phyloP scores from a whole-genome alignment of 495 filamentous ascomycete species.

The Neurospora sp. region DNA sequence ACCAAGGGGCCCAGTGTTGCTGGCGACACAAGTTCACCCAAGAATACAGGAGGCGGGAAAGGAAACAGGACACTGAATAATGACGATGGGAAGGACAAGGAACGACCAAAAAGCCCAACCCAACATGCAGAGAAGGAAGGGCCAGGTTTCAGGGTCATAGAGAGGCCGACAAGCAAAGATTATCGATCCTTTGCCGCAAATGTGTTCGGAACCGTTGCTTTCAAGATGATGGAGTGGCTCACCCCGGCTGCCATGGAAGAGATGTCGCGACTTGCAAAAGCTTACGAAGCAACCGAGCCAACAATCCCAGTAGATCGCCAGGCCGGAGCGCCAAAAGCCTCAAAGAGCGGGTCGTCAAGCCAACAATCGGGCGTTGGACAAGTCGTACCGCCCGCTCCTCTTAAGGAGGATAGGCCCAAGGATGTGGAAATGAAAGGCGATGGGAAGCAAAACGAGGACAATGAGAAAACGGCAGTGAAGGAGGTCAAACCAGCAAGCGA shows the following conservation, averaged over 20 bases:
- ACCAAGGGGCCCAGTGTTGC: constrained; percentile 1
- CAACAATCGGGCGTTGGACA: not conserved
- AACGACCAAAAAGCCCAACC: not conserved
- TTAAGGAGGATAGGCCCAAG: not conserved
- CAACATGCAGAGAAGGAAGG: constrained; percentile 6
- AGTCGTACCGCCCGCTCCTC: not conserved
- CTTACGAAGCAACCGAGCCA: constrained; percentile 2
- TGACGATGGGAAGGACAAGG: not conserved
- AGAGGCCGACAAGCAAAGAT: constrained; percentile 53
- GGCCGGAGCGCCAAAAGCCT: not conserved
- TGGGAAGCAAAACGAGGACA: constrained; percentile 1
- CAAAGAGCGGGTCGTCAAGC: not conserved
- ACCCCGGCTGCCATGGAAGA: constrained; percentile 42
- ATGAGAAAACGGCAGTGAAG: not conserved
- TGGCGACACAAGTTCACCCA: constrained; percentile 1
- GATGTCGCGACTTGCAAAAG: constrained; percentile 22
- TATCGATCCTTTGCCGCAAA: constrained; percentile 78
- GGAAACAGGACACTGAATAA: not conserved
- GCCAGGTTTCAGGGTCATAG: constrained; percentile 21
- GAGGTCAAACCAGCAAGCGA: not conserved
- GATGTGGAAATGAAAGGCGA: not conserved
- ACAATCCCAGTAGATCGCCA: not conserved
- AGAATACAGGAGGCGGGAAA: not conserved
- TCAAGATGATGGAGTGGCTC: constrained; percentile 74
- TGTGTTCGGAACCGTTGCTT: constrained; percentile 64